Percentiles rank a stretch among this genome's conserved stretches.
Evolutionary conservation across 768 basidiomycete genomes (phyloP).

Genomic region (Kwoniella dendrophila): DNA sequence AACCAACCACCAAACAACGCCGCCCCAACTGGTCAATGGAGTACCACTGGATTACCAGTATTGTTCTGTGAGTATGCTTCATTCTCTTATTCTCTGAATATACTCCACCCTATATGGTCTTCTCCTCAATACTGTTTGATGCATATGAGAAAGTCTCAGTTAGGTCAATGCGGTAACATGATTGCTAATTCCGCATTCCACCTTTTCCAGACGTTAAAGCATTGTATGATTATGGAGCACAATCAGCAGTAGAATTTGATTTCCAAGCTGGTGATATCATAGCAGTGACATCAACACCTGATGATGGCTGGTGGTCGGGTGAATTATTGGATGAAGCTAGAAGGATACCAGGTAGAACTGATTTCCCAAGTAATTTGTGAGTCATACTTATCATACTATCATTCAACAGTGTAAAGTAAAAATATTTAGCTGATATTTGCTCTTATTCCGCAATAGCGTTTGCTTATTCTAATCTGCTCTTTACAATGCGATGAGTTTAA

Average conservation of each 20-base stretch:
- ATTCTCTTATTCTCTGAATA: background rate
- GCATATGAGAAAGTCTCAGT: too few species aligned
- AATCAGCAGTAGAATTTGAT: constrained; percentile 90
- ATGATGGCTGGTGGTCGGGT: constrained; percentile 98
- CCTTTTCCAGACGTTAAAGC: constrained; percentile 63
- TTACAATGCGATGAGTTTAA: background rate
- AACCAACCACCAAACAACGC: constrained; percentile 57
- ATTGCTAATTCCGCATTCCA: constrained; percentile 1
- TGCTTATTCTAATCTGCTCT: constrained; percentile 35
- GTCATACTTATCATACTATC: constrained; percentile 18
- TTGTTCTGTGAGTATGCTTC: constrained; percentile 70
- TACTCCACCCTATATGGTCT: too few species aligned
- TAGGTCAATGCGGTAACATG: background rate
- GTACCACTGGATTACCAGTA: constrained; percentile 78
- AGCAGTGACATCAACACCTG: constrained; percentile 88
- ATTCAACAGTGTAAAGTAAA: background rate
- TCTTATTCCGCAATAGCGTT: constrained; percentile 22
- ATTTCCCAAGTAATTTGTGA: constrained; percentile 57
- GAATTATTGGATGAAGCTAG: constrained; percentile 55
- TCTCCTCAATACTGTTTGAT: too few species aligned
- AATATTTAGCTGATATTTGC: background rate
- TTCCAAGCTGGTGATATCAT: constrained; percentile 95
- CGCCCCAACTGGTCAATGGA: constrained; percentile 71
- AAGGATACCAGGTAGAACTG: constrained; percentile 50
- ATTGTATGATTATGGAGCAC: constrained; percentile 76